Conservation (phyloP, 306 rosid genomes). For the Sphenostylis stenocarpa region DNA sequence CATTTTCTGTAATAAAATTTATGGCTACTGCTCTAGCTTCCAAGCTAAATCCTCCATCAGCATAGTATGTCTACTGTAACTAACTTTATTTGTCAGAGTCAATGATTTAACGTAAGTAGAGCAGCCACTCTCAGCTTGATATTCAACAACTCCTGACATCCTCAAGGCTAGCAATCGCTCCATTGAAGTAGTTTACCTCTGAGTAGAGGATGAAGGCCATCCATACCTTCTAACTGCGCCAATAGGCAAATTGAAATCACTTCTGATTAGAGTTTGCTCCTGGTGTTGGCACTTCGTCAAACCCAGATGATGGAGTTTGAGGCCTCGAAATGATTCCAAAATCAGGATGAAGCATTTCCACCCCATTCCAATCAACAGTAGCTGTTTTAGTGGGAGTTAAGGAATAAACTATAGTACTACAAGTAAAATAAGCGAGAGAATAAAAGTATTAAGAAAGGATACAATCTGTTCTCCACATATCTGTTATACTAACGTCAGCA, state of each 20-base stretch:
- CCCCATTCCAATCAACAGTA: constrained; percentile 71
- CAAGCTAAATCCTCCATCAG: constrained; percentile 35
- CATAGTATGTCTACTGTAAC: constrained; percentile 29
- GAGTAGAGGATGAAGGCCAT: constrained; percentile 33
- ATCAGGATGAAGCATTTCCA: constrained; percentile 72
- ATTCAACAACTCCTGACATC: constrained; percentile 41
- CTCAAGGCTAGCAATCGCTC: constrained; percentile 39
- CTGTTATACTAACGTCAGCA: constrained; percentile 94
- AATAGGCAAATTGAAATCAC: constrained; percentile 39
- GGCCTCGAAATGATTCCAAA: constrained; percentile 55
- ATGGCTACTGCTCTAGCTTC: constrained; percentile 22
- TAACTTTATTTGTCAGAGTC: constrained; percentile 41
- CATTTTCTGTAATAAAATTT: constrained; percentile 34
- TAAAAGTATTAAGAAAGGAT: constrained; percentile 47
- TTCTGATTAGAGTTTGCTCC: constrained; percentile 47
- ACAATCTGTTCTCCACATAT: constrained; percentile 96
- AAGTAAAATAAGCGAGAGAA: background rate
- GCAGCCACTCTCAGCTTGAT: constrained; percentile 42
- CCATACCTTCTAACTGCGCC: constrained; percentile 28
- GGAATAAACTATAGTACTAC: constrained; percentile 38
- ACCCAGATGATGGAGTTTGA: constrained; percentile 53
- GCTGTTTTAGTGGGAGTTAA: constrained; percentile 55
- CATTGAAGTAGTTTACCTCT: constrained; percentile 29
- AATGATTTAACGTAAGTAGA: constrained; percentile 46
- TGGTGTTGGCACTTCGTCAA: constrained; percentile 53